phyloP scores from a whole-genome alignment of 495 filamentous ascomycete species.

The Wilcoxina mikolae region DNA sequence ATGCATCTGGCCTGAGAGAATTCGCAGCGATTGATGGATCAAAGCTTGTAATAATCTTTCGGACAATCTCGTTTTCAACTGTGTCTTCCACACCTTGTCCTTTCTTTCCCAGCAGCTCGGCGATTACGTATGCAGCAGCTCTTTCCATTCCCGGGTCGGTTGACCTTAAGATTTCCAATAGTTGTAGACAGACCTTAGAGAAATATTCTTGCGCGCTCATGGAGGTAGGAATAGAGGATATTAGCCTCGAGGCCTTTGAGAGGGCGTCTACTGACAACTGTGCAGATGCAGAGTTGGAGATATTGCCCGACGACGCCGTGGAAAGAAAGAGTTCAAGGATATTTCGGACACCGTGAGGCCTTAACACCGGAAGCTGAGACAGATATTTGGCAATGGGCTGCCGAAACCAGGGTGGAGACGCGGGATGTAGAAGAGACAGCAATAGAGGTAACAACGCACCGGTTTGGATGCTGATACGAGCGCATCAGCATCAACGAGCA shows the following conservation, averaged over 20 bases:
- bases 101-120: conserved; percentile 42
- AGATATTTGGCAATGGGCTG: conserved; percentile 15
- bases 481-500: not conserved
- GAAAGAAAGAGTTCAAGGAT: conserved; percentile 27
- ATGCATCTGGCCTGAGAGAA: not conserved
- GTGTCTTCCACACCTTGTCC: conserved; percentile 38
- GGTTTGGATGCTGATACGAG: conserved; percentile 19
- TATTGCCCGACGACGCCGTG: conserved; percentile 8
- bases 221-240: conserved; percentile 41
- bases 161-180: conserved; percentile 41
- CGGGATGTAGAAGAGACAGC: conserved; percentile 22
- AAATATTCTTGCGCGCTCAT: conserved; percentile 37
- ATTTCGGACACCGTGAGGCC: conserved; percentile 18
- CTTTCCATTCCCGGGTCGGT: conserved; percentile 37
- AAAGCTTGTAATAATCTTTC: conserved; percentile 37
- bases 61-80: conserved; percentile 41
- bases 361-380: conserved; percentile 21
- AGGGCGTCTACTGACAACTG: conserved; percentile 43
- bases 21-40: conserved; percentile 27
- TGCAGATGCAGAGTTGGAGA: not conserved
- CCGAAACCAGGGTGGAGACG: conserved; percentile 12
- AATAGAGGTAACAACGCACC: conserved; percentile 15
- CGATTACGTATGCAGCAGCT: conserved; percentile 44
- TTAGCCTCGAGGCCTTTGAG: conserved; percentile 41
- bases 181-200: conserved; percentile 38